Evolutionary conservation across 1,284 basidiomycete genomes (phyloP).

Genomic region (Boletus semigastroideus): DNA sequence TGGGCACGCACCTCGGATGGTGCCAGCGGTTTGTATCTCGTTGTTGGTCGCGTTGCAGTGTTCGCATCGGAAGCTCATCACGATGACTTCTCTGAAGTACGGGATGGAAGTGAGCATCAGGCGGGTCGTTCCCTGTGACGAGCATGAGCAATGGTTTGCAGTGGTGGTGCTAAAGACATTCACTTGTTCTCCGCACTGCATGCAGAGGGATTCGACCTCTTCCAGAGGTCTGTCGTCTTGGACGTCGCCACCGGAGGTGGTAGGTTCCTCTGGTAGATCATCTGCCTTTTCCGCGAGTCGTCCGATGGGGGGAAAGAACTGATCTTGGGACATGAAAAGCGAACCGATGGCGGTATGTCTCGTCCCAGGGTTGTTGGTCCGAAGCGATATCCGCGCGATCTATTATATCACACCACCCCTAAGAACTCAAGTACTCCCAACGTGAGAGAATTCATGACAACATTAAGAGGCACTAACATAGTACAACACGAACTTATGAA

Average conservation of each 20-base stretch:
- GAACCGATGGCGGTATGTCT: too few species aligned
- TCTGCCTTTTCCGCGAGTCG: constrained; percentile 41
- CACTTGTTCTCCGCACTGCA: constrained; percentile 90
- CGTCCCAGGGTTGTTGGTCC: too few species aligned
- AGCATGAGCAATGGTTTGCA: constrained; percentile 1
- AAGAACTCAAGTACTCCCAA: not conserved
- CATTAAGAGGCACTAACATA: constrained; percentile 18
- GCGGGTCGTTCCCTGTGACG: constrained; percentile 78
- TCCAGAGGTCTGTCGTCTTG: constrained; percentile 59
- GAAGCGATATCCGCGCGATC: not conserved
- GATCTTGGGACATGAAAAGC: constrained; percentile 26
- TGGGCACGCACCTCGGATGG: constrained; percentile 71
- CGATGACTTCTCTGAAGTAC: constrained; percentile 93
- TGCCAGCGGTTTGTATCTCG: constrained; percentile 91
- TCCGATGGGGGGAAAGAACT: constrained; percentile 51
- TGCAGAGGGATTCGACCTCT: constrained; percentile 91
- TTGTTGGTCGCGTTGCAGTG: constrained; percentile 92
- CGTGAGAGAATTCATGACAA: not conserved
- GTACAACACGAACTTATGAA: constrained; percentile 25
- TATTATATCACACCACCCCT: not conserved
- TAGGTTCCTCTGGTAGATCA: constrained; percentile 24
- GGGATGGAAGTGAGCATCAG: constrained; percentile 95
- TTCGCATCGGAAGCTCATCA: constrained; percentile 95
- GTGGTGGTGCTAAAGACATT: not conserved
- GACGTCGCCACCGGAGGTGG: constrained; percentile 20